Evolutionary conservation across 2,329 filamentous ascomycete species (phyloP), one percentile per base, ranked within the genome.

Genomic region (Monascus ruber): DNA sequence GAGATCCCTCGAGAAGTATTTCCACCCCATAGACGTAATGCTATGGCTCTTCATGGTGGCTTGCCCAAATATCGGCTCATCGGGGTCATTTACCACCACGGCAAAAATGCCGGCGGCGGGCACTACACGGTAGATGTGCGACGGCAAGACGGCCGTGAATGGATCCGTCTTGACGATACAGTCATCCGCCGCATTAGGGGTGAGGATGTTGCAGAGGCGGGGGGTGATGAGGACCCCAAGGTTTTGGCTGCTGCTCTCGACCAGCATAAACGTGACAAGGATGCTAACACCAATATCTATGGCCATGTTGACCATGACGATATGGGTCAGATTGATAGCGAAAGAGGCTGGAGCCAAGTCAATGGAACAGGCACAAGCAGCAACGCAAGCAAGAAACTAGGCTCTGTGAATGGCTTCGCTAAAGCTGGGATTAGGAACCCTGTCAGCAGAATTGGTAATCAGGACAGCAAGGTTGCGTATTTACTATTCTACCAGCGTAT

Each of bases 111-210:
- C 29, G 93, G 84, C 47, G 88, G 86, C 38, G 91, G 91, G 3
- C 91, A 98, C 61, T 98, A 98, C 63, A 98, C 91, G 1, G 89
- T 93, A n/a, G 91, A 98, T 60, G 83, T 95, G 32, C 79, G 88
- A 42, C 82, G 91, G 37, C 89, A 96, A 62, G 91, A 98, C 57
- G 86, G 83, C n/a, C 77, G 77, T 24, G 88, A 95, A 62, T 98
- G 91, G 91, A 83, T 98, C 41, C 84, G 89, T 39, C 77, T 98
- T 49, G 91, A 98, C 53, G 91, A 98, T 58, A 98, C 91, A 0
- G 69, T 86, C 43, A 87, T 98, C 47, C 79, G 84, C 44, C 82
- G 87, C 32, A 79, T 98, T 29, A 77, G 83, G 39, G 81, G 81
- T 45, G 85, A 94, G 54, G 89, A 96, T 46, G 88, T 96, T 17